phyloP scores from a whole-genome alignment of 306 rosid genomes.

The Sophora flavescens region DNA sequence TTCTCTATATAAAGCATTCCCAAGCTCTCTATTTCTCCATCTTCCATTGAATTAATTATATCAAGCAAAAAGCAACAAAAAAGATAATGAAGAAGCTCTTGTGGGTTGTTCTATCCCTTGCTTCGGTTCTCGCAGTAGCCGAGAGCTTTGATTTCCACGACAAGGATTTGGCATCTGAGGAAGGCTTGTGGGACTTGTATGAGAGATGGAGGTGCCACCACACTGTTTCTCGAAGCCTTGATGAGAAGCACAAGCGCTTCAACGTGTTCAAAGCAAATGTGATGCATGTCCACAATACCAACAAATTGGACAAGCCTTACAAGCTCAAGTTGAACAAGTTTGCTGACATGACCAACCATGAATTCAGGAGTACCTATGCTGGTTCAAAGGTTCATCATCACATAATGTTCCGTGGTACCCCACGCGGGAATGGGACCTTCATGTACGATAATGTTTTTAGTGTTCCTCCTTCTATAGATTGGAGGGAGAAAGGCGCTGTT shows the following conservation, averaged over 20 bases:
- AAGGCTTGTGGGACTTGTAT: conserved; percentile 56
- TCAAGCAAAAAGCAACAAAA: conserved; percentile 22
- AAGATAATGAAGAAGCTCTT: conserved; percentile 42
- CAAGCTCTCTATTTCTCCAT: conserved; percentile 38
- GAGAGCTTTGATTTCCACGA: conserved; percentile 51
- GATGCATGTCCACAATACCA: conserved; percentile 56
- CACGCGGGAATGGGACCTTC: conserved; percentile 44
- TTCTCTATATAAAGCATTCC: conserved; percentile 58
- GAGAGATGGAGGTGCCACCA: conserved; percentile 67
- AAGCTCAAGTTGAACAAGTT: conserved; percentile 65
- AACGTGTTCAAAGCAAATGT: conserved; percentile 64
- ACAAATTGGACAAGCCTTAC: conserved; percentile 61
- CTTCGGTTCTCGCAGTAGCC: conserved; percentile 32
- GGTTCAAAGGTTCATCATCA: conserved; percentile 57
- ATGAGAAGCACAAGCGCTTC: conserved; percentile 56
- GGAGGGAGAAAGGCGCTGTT: conserved; percentile 66
- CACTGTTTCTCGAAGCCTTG: conserved; percentile 53
- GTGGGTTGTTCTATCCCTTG: conserved; percentile 42
- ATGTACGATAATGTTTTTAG: conserved; percentile 46
- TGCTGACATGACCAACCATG: conserved; percentile 65
- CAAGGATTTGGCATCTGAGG: conserved; percentile 53
- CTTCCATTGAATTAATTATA: conserved; percentile 40
- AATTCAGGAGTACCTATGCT: conserved; percentile 56
- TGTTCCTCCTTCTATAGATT: conserved; percentile 55
- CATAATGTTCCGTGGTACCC: conserved; percentile 55